A percentile compares a stretch with the other conserved stretches of the same genome.
phyloP scores from a whole-genome alignment of 805 yeast genomes.

The Cyberlindnera veronae region DNA sequence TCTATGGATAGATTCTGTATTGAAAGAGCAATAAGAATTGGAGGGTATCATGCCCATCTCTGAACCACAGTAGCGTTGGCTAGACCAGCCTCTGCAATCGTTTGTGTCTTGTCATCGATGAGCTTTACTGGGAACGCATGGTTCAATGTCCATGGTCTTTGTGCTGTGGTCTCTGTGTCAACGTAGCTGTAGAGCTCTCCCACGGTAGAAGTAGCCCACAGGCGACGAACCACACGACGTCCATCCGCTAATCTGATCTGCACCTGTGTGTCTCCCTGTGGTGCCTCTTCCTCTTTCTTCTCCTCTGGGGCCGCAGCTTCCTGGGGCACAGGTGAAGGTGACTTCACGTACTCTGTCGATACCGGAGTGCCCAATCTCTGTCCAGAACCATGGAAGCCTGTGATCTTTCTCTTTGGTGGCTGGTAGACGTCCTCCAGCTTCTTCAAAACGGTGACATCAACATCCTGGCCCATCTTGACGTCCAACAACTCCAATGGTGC shows the following conservation, averaged over 20 bases:
- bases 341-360: slow-evolving; percentile 60
- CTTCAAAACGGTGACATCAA: slow-evolving; percentile 82
- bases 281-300: slow-evolving; percentile 17
- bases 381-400: slow-evolving; percentile 78
- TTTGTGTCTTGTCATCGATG: slow-evolving; percentile 51
- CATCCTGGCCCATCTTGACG: slow-evolving; percentile 88
- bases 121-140: slow-evolving; percentile 81
- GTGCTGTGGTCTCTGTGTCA: slow-evolving; percentile 39
- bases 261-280: slow-evolving; percentile 64
- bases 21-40: no score
- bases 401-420: slow-evolving; percentile 59
- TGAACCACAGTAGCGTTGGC: slow-evolving; percentile 86
- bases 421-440: slow-evolving; percentile 76
- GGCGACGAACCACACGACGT: slow-evolving; percentile 57
- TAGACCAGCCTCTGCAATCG: slow-evolving; percentile 72
- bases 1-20: no score
- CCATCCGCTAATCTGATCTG: slow-evolving; percentile 88
- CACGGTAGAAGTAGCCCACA: slow-evolving; percentile 64
- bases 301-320: neutral
- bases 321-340: slow-evolving; percentile 14
- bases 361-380: slow-evolving; percentile 87
- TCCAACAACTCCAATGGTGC: slow-evolving; percentile 84
- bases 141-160: slow-evolving; percentile 55
- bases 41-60: slow-evolving; percentile 62
- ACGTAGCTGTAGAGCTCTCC: slow-evolving; percentile 68